Base-by-base conservation (phyloP, 768 basidiomycete genomes). In the Pisolithus orientalis region DNA sequence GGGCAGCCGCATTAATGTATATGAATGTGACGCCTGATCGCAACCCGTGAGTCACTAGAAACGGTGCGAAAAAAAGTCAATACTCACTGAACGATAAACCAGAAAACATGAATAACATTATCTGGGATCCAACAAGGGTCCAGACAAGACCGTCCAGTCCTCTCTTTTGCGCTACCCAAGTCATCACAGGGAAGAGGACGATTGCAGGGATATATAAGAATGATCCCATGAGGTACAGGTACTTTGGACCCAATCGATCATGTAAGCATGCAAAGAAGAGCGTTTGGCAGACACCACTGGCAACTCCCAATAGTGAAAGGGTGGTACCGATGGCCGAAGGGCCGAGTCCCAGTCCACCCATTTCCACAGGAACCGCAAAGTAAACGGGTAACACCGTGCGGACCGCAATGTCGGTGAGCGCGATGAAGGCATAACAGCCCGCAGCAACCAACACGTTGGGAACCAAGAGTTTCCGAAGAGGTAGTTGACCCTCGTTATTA, bases 271-370 rank as follows among this genome's bases (percentile, higher is more conserved):
- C 78, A 61, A 89, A 90, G 70, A 80, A 80, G 59, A 83, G 75
- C 24, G 85, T 67, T 63, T 87, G 84, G 61, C 85, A 74, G 21
- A 79, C 24, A 4, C 86, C 88, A 57, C 83, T 85, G 50, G 80
- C 60, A 27, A 86, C 60, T 1, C 87, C 88, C 58, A 76, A 82
- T 5, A 72, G 48, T 6, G 83, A 78, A 17, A 88, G 71, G 53
- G 87, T 77, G 37, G 76, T 75, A 4, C 88, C 88, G 37, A 90
- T 90, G 7, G 62, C 65, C 3, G 79, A 70, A 5, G 88, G 86
- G 17, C 77, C 67, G n/a, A 90, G 68, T 3, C 85, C 86, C 14
- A 89, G 75, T 0, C 88, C 88, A 31, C 87, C 88, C 11, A 81
- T 71, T 24, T 74, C 72, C 49, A 83, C 70, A n/a, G 88, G 84